Evolutionary conservation across 228 moss, liverwort and hornwort species (phyloP).

Genomic region (Sphagnum fallax): DNA sequence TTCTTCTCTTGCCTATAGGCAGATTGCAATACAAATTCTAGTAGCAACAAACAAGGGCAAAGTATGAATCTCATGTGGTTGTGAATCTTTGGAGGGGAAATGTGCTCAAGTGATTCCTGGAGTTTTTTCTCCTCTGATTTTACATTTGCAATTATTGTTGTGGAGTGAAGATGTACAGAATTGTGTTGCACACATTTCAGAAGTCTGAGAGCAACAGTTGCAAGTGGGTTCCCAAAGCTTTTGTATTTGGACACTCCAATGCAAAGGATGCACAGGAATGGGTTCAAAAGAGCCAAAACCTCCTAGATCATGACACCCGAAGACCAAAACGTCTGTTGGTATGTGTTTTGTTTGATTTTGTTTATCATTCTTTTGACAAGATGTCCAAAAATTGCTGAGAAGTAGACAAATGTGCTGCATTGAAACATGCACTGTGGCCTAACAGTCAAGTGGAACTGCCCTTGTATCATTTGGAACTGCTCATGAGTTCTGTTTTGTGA

Average conservation of each 20-base stretch:
- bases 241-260: slow-evolving; percentile 46
- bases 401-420: too few relatives aligned
- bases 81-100: too few relatives aligned
- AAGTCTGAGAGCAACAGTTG: slow-evolving; percentile 31
- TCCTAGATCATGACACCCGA: slow-evolving; percentile 31
- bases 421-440: not conserved
- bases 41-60: not conserved
- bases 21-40: not conserved
- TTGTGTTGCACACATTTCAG: slow-evolving; percentile 64
- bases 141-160: slow-evolving; percentile 6
- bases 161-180: slow-evolving; percentile 58
- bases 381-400: not conserved
- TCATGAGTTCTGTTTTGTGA: too few relatives aligned
- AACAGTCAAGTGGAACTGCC: not conserved
- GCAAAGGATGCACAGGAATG: slow-evolving; percentile 40
- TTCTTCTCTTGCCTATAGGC: not conserved
- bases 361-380: not conserved
- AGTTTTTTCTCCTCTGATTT: not conserved
- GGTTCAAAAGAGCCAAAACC: slow-evolving; percentile 32
- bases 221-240: slow-evolving; percentile 54
- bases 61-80: too few relatives aligned
- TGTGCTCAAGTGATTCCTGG: too few relatives aligned
- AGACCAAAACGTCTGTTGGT: slow-evolving; percentile 78
- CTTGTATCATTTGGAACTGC: too few relatives aligned
- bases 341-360: slow-evolving; percentile 6